Conservation (phyloP, 345 rosid genomes). For the Nasturtium officinale region DNA sequence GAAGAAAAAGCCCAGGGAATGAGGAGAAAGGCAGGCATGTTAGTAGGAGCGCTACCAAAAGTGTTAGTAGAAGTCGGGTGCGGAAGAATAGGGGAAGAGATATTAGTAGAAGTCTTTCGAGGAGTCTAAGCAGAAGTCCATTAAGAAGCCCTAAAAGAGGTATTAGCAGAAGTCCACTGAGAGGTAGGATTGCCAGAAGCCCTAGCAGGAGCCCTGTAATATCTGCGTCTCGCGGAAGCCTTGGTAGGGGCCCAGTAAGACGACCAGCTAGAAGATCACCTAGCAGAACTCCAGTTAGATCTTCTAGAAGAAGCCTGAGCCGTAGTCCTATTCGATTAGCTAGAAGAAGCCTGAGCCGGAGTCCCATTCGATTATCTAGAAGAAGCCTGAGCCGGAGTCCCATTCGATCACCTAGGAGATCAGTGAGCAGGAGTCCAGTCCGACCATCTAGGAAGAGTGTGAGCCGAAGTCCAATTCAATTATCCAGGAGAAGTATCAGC, state of each 20-base stretch:
- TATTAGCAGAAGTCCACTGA: slow-evolving; percentile 54
- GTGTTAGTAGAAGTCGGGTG: slow-evolving; percentile 57
- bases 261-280: slow-evolving; percentile 30
- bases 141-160: slow-evolving; percentile 49
- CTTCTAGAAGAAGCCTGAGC: slow-evolving; percentile 49
- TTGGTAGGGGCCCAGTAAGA: slow-evolving; percentile 45
- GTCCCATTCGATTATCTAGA: slow-evolving; percentile 51
- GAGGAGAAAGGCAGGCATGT: slow-evolving; percentile 28
- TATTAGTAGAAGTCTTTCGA: slow-evolving; percentile 54
- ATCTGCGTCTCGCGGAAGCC: slow-evolving; percentile 32
- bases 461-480: slow-evolving; percentile 48
- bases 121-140: slow-evolving; percentile 55
- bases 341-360: slow-evolving; percentile 48
- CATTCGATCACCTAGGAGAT: slow-evolving; percentile 42
- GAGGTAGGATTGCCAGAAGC: slow-evolving; percentile 54
- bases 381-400: slow-evolving; percentile 53
- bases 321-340: slow-evolving; percentile 48
- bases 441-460: slow-evolving; percentile 44
- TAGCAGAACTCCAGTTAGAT: slow-evolving; percentile 52
- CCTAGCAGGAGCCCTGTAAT: slow-evolving; percentile 55
- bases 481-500: slow-evolving; percentile 31
- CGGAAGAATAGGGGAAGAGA: slow-evolving; percentile 27
- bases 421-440: slow-evolving; percentile 54
- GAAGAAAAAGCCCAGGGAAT: slow-evolving; percentile 50
- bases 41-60: slow-evolving; percentile 47